These are phyloP conservation scores for Alternaria infectoria DNA, from an alignment of 2,329 filamentous ascomycete species.

Conservation along the genomic window DNA sequence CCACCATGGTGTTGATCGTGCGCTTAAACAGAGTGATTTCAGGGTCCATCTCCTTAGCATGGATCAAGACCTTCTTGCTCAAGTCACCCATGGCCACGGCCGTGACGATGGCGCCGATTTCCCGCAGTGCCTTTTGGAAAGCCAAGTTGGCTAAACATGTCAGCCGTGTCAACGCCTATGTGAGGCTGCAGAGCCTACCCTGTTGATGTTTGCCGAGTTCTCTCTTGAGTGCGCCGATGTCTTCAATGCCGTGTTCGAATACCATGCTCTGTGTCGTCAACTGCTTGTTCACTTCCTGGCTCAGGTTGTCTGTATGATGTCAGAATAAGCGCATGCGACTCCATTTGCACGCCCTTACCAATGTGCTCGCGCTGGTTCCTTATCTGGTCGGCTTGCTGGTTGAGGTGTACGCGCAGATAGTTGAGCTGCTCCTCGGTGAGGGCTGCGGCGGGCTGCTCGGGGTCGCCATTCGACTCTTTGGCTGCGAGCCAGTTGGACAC, in stretches of 20 bases:
- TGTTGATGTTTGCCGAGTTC: conserved; percentile 95
- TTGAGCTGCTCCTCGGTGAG: conserved; percentile 83
- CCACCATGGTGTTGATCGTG: conserved; percentile 99
- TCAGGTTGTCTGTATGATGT: conserved; percentile 68
- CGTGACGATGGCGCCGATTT: conserved; percentile 97
- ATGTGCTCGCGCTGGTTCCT: conserved; percentile 86
- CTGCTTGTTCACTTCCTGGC: conserved; percentile 83
- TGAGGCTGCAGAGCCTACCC: conserved; percentile 1
- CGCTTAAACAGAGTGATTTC: conserved; percentile 98
- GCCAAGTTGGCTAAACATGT: conserved; percentile 85
- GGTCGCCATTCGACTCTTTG: conserved; percentile 57
- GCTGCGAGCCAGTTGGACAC: conserved; percentile 62
- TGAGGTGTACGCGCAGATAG: conserved; percentile 86
- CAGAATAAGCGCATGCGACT: neutral
- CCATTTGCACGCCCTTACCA: conserved; percentile 2
- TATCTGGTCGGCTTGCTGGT: conserved; percentile 91
- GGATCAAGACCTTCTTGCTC: conserved; percentile 95
- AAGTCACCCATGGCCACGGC: conserved; percentile 94
- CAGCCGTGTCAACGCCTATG: conserved; percentile 73
- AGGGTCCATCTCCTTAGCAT: conserved; percentile 95
- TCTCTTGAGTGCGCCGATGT: conserved; percentile 86
- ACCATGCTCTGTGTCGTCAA: conserved; percentile 84
- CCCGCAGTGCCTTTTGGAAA: conserved; percentile 94
- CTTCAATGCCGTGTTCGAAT: conserved; percentile 78
- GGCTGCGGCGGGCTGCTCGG: conserved; percentile 57